Evolutionary conservation across 1,139 yeast genomes (phyloP).

Genomic region (Geotrichum bryndzae): DNA sequence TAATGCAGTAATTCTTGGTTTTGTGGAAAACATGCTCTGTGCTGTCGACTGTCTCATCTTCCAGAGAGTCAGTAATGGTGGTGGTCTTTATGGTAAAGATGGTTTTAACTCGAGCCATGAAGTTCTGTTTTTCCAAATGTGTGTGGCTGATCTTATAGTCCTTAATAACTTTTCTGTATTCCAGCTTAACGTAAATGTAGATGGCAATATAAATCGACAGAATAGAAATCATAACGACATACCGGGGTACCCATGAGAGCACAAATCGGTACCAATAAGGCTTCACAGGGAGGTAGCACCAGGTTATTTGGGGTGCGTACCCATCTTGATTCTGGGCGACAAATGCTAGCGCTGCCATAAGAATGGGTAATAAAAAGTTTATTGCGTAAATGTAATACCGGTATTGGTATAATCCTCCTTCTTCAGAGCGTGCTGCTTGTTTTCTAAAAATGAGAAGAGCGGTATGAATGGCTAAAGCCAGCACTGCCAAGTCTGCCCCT

Average conservation of each 20-base stretch:
- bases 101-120: no score
- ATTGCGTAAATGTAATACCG: constrained; percentile 55
- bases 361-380: constrained; percentile 56
- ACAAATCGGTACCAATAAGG: constrained; percentile 74
- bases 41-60: no score
- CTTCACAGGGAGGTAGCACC: constrained; percentile 73
- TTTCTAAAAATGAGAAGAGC: constrained; percentile 58
- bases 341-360: constrained; percentile 72
- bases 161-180: constrained; percentile 29
- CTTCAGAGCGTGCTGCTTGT: constrained; percentile 39
- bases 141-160: constrained; percentile 28
- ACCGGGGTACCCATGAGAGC: constrained; percentile 80
- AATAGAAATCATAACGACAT: constrained; percentile 58
- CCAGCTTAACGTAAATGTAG: constrained; percentile 61
- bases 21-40: no score
- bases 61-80: background rate
- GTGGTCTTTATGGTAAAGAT: constrained; percentile 17
- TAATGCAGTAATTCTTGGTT: no score
- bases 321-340: constrained; percentile 37
- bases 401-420: constrained; percentile 69
- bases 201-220: constrained; percentile 62
- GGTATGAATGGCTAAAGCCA: constrained; percentile 79
- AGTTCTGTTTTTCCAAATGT: no score
- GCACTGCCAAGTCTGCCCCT: constrained; percentile 81
- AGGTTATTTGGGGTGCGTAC: constrained; percentile 47